Evolutionary conservation across 345 rosid genomes (phyloP), one percentile per base, ranked within the genome.

Genomic region (Microthlaspi erraticum): DNA sequence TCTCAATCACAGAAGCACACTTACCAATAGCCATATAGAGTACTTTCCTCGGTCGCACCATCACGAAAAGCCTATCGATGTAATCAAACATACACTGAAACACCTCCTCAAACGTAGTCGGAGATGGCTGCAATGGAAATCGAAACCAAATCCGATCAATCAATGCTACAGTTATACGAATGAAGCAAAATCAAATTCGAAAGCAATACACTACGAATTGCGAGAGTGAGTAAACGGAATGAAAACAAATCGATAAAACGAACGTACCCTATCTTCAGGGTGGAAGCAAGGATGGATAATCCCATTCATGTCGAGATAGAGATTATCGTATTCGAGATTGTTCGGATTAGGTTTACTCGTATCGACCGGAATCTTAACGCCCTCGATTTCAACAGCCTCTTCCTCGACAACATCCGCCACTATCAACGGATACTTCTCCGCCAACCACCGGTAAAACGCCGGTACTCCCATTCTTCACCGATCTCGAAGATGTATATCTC

Each of bases 211-310:
- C 42, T 38, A 48, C 9, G 14, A 49, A 49, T 5, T 10, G 32
- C 8, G 20, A 49, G 7, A 20, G 32, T 44, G 10, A 13, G 59
- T 3, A 42, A 34, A 23, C 5, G 23, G 19, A 13, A 37, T 5
- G 14, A 31, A 23, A n/a, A n/a, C n/a, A 63, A 54, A 6, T 6
- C 16, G 16, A 36, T 55, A 34, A 64, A 34, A 45, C 17, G 4
- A 20, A 50, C 78, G 17, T 85, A 94, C 99, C 77, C 88, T 83
- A 73, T 95, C 98, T 75, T 95, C 98, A 3, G 99, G 99, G 37
- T 95, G 99, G 61, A 95, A 95, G 81, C 99, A 95, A 39, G 99
- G 99, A 44, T 95, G 99, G 31, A 95, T 90, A 73, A 95, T 95
- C 80, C 97, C 97, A 69, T 95, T 95, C 99, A 92, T 95, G 50